Percentiles rank a stretch among this genome's conserved stretches.
Conservation (phyloP, 75 land plant species). For the Adiantum capillusveneris region DNA sequence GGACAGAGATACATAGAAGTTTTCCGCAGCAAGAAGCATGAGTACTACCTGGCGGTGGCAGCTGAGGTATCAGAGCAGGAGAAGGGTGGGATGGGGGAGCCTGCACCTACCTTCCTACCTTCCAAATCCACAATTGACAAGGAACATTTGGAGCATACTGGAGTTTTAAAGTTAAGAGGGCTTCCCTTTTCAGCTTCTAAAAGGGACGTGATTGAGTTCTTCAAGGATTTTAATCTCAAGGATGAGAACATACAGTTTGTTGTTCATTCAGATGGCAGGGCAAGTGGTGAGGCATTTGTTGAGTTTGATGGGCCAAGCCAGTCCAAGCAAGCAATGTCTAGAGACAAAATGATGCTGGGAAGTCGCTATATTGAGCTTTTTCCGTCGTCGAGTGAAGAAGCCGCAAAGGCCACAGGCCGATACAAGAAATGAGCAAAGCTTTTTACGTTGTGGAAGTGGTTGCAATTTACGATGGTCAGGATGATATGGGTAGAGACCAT, state of each 20-base stretch:
- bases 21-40: conserved; percentile 29
- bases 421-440: background rate
- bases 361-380: conserved; percentile 32
- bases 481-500: too few relatives aligned
- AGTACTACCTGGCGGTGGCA: conserved; percentile 30
- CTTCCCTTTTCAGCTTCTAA: conserved; percentile 32
- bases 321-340: conserved; percentile 25
- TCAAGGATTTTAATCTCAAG: conserved; percentile 14
- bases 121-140: conserved; percentile 6
- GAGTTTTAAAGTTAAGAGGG: conserved; percentile 23
- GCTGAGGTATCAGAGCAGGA: conserved; percentile 13
- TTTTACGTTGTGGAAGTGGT: too few relatives aligned
- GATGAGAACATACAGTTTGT: conserved; percentile 32
- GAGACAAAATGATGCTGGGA: conserved; percentile 31
- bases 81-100: background rate
- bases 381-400: conserved; percentile 31
- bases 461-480: too few relatives aligned
- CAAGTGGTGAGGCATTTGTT: conserved; percentile 31
- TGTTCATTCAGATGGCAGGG: conserved; percentile 25
- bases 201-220: conserved; percentile 23
- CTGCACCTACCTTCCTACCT: background rate
- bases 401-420: conserved; percentile 10
- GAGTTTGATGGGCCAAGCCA: conserved; percentile 14
- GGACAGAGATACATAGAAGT: conserved; percentile 34
- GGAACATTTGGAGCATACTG: conserved; percentile 27